These are phyloP conservation scores for Beauveria medogensis DNA, from an alignment of 2,329 filamentous ascomycete genomes.

Conservation along the genomic window DNA sequence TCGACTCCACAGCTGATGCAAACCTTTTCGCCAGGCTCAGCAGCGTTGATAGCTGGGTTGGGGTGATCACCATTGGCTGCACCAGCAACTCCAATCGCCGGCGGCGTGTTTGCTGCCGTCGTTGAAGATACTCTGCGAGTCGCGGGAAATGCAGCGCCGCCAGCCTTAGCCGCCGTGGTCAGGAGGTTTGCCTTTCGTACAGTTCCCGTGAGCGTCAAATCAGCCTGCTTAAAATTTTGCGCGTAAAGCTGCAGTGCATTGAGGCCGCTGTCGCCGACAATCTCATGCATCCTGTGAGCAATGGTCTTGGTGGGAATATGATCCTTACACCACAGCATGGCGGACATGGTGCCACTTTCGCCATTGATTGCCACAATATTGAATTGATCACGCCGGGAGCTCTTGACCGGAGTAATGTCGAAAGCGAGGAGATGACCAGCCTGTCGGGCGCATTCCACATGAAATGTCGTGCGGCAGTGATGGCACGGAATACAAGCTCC, in stretches of 20 bases:
- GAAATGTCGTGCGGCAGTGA: constrained; percentile 60
- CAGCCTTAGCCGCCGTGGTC: constrained; percentile 53
- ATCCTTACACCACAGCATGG: constrained; percentile 85
- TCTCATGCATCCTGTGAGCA: constrained; percentile 72
- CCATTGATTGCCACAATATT: constrained; percentile 72
- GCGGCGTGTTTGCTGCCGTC: constrained; percentile 28
- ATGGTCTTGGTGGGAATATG: constrained; percentile 65
- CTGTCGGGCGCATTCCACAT: constrained; percentile 85
- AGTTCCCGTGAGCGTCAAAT: constrained; percentile 81
- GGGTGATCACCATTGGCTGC: constrained; percentile 18
- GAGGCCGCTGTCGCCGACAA: constrained; percentile 59
- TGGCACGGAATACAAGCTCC: constrained; percentile 82
- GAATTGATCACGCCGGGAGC: constrained; percentile 72
- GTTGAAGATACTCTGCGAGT: constrained; percentile 49
- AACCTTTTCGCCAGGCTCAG: constrained; percentile 41
- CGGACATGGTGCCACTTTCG: constrained; percentile 76
- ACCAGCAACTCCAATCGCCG: neutral
- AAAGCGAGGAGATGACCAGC: constrained; percentile 80
- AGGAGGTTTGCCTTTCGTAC: constrained; percentile 83
- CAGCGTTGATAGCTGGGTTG: constrained; percentile 20
- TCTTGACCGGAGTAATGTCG: constrained; percentile 83
- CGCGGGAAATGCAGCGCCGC: constrained; percentile 23
- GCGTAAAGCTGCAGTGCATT: constrained; percentile 82
- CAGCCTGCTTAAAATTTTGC: constrained; percentile 88
- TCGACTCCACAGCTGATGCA: constrained; percentile 61